Evolutionary conservation across 2,329 filamentous ascomycete genomes (phyloP).

Genomic region (Aspergillus phoenicis): DNA sequence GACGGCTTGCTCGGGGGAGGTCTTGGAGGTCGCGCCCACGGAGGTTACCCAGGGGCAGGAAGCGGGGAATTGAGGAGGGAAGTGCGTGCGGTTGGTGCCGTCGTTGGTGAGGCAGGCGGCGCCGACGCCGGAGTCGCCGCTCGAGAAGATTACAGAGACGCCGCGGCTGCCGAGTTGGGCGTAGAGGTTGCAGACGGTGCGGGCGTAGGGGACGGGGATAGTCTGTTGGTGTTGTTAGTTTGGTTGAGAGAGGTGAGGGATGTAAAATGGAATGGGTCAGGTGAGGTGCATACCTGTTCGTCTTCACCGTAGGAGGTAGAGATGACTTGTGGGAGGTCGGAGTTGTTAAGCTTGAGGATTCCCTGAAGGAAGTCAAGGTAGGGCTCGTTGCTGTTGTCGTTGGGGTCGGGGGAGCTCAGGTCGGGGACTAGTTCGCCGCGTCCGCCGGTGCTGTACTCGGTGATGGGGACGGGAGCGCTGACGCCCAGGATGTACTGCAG

Average conservation of each 20-base stretch:
- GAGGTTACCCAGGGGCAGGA: conserved; percentile 45
- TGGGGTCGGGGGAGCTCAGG: conserved; percentile 47
- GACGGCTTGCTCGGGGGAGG: conserved; percentile 42
- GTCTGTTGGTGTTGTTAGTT: conserved; percentile 23
- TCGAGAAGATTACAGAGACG: conserved; percentile 52
- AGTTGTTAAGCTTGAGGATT: conserved; percentile 33
- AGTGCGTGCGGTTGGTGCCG: conserved; percentile 41
- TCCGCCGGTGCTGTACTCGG: conserved; percentile 53
- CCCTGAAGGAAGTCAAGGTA: conserved; percentile 41
- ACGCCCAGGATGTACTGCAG: conserved; percentile 53
- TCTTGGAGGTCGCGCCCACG: conserved; percentile 45
- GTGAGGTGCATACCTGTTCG: conserved; percentile 35
- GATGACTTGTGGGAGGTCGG: conserved; percentile 40
- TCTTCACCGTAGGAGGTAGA: conserved; percentile 47
- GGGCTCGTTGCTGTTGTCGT: conserved; percentile 52
- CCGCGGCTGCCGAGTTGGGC: conserved; percentile 56
- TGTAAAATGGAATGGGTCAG: too few relatives aligned
- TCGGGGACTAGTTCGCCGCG: conserved; percentile 51
- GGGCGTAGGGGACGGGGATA: conserved; percentile 41
- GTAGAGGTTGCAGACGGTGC: conserved; percentile 46
- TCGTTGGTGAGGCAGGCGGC: conserved; percentile 37
- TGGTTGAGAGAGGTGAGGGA: neutral
- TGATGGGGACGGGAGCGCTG: conserved; percentile 47
- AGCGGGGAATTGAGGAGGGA: conserved; percentile 47
- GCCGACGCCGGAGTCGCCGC: conserved; percentile 53